Percentiles rank a stretch among this genome's conserved stretches.
Evolutionary conservation across 2,329 filamentous ascomycete species (phyloP).

Genomic region (Ceratocystis eucalypticola): DNA sequence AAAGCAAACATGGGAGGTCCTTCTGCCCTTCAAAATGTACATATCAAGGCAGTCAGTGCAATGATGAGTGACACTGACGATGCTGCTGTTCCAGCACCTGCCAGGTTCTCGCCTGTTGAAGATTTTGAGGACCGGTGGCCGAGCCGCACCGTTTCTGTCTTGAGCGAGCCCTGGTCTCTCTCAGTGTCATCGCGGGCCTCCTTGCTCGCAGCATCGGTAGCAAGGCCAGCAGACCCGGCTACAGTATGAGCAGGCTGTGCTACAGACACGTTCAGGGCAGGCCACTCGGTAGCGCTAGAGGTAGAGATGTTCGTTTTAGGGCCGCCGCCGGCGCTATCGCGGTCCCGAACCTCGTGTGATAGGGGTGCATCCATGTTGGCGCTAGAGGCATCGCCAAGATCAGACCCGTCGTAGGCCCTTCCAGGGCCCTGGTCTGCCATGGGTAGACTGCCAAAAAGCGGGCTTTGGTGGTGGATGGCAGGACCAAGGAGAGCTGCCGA

Average conservation of each 20-base stretch:
- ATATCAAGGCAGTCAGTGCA: slow-evolving; percentile 18
- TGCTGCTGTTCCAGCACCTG: slow-evolving; percentile 12
- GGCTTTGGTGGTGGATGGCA: neutral
- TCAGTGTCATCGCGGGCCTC: too few relatives aligned
- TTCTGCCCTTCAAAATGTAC: slow-evolving; percentile 12
- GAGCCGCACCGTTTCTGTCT: neutral
- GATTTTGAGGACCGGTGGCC: neutral
- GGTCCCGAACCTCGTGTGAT: too few relatives aligned
- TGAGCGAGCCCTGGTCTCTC: too few relatives aligned
- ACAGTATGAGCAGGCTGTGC: too few relatives aligned
- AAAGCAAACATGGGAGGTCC: neutral
- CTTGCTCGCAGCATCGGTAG: too few relatives aligned
- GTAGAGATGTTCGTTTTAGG: too few relatives aligned
- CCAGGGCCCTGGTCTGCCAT: neutral
- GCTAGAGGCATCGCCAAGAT: neutral
- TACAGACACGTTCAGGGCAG: too few relatives aligned
- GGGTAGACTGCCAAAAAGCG: neutral
- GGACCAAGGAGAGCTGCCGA: neutral
- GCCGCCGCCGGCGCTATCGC: too few relatives aligned
- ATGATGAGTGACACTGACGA: slow-evolving; percentile 18
- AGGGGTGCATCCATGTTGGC: neutral
- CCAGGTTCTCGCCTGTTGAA: slow-evolving; percentile 9
- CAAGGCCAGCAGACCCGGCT: too few relatives aligned
- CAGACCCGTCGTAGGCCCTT: neutral
- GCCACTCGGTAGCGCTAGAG: too few relatives aligned